Conservation (phyloP, 2,329 filamentous ascomycete species). For the Hypoxylon sp. region DNA sequence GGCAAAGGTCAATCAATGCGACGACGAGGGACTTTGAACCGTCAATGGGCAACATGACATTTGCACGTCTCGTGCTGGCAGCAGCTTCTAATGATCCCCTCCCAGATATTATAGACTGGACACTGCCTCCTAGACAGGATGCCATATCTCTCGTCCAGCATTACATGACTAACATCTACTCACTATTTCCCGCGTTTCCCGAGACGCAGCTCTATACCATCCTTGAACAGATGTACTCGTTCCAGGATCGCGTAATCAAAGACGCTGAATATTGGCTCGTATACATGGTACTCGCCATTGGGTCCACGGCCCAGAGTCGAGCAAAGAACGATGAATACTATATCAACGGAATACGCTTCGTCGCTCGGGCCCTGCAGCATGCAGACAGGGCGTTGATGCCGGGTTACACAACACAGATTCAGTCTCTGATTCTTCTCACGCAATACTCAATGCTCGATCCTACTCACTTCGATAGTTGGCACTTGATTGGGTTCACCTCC, state of each 20-base stretch:
- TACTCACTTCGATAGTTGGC: slow-evolving; percentile 93
- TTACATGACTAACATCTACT: slow-evolving; percentile 87
- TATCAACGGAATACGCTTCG: slow-evolving; percentile 68
- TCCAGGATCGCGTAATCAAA: slow-evolving; percentile 73
- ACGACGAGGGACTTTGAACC: slow-evolving; percentile 95
- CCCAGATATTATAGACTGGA: slow-evolving; percentile 71
- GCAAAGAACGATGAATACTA: slow-evolving; percentile 76
- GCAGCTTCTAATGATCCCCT: slow-evolving; percentile 82
- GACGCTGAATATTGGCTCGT: slow-evolving; percentile 87
- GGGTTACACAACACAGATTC: slow-evolving; percentile 87
- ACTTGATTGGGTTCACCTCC: slow-evolving; percentile 90
- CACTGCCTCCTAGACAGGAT: slow-evolving; percentile 79
- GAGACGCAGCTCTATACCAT: slow-evolving; percentile 84
- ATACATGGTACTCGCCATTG: slow-evolving; percentile 90
- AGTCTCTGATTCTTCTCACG: slow-evolving; percentile 87
- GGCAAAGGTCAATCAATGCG: slow-evolving; percentile 88
- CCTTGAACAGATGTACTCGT: slow-evolving; percentile 85
- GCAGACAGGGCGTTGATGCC: slow-evolving; percentile 88
- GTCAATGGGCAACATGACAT: slow-evolving; percentile 90
- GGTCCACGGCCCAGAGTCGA: slow-evolving; percentile 80
- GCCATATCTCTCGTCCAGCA: slow-evolving; percentile 81
- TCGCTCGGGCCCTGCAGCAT: slow-evolving; percentile 77
- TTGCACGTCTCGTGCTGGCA: slow-evolving; percentile 89
- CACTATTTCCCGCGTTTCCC: slow-evolving; percentile 85
- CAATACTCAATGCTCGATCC: slow-evolving; percentile 93